A percentile compares a stretch with the other conserved stretches of the same genome.
Evolutionary conservation across 805 yeast species (phyloP).

Genomic region (Brettanomyces bruxellensis): DNA sequence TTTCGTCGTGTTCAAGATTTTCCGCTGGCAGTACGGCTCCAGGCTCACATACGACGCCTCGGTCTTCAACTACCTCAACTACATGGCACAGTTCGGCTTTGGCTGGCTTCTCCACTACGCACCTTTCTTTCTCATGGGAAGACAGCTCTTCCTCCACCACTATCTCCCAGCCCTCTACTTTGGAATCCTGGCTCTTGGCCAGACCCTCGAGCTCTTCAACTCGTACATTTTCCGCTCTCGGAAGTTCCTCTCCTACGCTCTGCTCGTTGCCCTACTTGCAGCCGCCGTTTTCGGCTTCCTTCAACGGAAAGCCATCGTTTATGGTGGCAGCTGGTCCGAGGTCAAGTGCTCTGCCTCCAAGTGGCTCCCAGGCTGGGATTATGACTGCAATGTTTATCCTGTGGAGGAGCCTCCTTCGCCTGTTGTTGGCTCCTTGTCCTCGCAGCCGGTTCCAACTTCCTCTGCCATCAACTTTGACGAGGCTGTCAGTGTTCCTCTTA

Average conservation of each 20-base stretch:
- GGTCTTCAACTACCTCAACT: conserved; percentile 56
- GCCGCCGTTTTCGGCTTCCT: conserved; percentile 46
- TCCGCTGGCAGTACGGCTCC: conserved; percentile 57
- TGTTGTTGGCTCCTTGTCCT: conserved; percentile 2
- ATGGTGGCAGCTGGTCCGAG: conserved; percentile 76
- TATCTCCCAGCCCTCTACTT: conserved; percentile 90
- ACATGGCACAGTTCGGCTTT: conserved; percentile 47
- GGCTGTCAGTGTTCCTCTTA: conserved; percentile 5
- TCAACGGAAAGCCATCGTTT: conserved; percentile 62
- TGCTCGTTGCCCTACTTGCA: conserved; percentile 40
- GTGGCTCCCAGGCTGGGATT: conserved; percentile 73
- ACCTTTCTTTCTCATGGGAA: conserved; percentile 81
- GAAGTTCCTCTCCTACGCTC: conserved; percentile 33
- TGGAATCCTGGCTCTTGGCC: conserved; percentile 28
- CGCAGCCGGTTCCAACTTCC: not conserved
- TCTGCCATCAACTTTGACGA: conserved; percentile 9
- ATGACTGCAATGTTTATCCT: conserved; percentile 59
- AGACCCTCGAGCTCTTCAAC: conserved; percentile 23
- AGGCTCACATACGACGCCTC: conserved; percentile 38
- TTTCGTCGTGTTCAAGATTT: conserved; percentile 36
- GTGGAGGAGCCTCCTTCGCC: conserved; percentile 3
- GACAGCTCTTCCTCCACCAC: conserved; percentile 91
- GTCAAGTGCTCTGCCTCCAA: conserved; percentile 53
- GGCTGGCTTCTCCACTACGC: conserved; percentile 69
- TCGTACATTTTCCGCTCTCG: conserved; percentile 25